phyloP scores from a whole-genome alignment of 2,329 filamentous ascomycete genomes.

The Fusarium sp. region DNA sequence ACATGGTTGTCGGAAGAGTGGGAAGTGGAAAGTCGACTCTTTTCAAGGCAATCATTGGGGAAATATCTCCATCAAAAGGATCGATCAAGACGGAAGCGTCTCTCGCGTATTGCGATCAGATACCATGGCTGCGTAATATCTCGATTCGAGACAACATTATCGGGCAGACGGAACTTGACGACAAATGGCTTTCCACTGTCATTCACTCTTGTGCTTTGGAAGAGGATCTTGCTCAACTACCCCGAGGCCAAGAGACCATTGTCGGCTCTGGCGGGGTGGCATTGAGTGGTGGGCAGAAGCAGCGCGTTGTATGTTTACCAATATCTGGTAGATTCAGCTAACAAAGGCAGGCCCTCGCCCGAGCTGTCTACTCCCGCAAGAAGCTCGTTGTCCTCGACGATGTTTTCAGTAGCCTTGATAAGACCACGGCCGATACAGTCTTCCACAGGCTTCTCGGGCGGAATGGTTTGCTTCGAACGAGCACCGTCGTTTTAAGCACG shows the following conservation, averaged over 20 bases:
- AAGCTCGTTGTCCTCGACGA: conserved; percentile 58
- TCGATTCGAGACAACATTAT: conserved; percentile 53
- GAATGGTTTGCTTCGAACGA: conserved; percentile 52
- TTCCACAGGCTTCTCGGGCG: conserved; percentile 54
- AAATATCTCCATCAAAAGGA: conserved; percentile 44
- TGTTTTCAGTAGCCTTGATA: conserved; percentile 56
- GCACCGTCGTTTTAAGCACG: conserved; percentile 45
- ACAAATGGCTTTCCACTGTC: conserved; percentile 45
- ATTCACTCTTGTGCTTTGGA: conserved; percentile 49
- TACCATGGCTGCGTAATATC: conserved; percentile 55
- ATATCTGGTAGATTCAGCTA: neutral
- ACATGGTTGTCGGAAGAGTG: conserved; percentile 53
- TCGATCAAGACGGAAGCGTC: conserved; percentile 39
- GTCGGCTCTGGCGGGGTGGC: conserved; percentile 54
- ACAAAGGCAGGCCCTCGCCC: conserved; percentile 51
- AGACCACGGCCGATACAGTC: conserved; percentile 53
- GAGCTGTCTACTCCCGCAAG: conserved; percentile 55
- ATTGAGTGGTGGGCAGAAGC: conserved; percentile 57
- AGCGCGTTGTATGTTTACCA: conserved; percentile 49
- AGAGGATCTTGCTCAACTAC: conserved; percentile 47
- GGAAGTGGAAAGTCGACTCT: conserved; percentile 57
- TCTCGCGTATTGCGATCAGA: conserved; percentile 55
- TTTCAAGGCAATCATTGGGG: conserved; percentile 52
- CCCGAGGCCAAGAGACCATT: conserved; percentile 48
- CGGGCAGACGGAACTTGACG: conserved; percentile 43